Conservation (phyloP, 768 basidiomycete genomes). For the Tephrocybe rancida region DNA sequence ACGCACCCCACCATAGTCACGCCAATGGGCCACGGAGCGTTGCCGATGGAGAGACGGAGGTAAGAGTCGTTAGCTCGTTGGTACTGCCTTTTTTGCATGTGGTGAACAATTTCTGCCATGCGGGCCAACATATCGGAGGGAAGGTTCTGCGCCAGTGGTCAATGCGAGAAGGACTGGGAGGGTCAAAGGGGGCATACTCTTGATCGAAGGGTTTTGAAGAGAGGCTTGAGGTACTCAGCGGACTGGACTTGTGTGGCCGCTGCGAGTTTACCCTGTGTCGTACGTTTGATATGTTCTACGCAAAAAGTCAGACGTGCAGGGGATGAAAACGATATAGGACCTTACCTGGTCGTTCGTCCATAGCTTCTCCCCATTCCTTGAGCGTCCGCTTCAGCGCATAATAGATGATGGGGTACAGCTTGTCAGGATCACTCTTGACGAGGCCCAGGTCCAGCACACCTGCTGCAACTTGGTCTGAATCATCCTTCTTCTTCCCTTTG, state of each 20-base stretch:
- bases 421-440: conserved; percentile 91
- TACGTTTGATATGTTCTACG: conserved; percentile 81
- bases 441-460: conserved; percentile 78
- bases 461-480: conserved; percentile 49
- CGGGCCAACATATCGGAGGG: conserved; percentile 83
- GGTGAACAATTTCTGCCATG: conserved; percentile 91
- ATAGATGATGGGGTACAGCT: conserved; percentile 95
- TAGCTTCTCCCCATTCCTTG: conserved; percentile 95
- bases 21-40: conserved; percentile 99
- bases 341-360: conserved; percentile 90
- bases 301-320: conserved; percentile 6
- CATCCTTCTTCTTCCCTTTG: conserved; percentile 69
- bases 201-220: conserved; percentile 89
- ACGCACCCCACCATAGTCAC: conserved; percentile 98
- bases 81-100: conserved; percentile 96
- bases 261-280: conserved; percentile 90
- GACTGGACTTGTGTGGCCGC: conserved; percentile 96
- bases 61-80: conserved; percentile 97
- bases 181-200: conserved; percentile 57
- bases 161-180: not conserved
- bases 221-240: conserved; percentile 94
- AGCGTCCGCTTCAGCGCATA: conserved; percentile 90
- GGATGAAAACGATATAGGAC: not conserved
- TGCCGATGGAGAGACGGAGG: conserved; percentile 94
- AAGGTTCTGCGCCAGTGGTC: conserved; percentile 53